Percentiles rank a stretch among this genome's conserved stretches.
These are phyloP conservation scores for Chaetomium strumarium DNA, from an alignment of 2,329 filamentous ascomycete genomes.

Conservation along the genomic window DNA sequence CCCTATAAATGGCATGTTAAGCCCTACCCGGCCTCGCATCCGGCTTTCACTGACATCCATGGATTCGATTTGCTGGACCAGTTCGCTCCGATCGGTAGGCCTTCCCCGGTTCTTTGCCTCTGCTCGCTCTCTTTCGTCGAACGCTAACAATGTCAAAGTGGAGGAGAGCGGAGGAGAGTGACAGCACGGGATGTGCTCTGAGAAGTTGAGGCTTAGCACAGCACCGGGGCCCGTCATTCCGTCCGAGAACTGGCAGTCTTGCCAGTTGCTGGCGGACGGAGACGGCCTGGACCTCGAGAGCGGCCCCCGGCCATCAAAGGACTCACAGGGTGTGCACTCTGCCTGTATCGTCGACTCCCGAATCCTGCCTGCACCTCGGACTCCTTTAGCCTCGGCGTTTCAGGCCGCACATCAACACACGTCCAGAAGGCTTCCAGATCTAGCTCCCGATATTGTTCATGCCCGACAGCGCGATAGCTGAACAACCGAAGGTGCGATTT, in stretches of 20 bases:
- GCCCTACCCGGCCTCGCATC: constrained; percentile 7
- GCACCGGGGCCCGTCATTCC: too few relatives aligned
- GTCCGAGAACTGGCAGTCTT: too few relatives aligned
- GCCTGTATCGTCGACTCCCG: not conserved
- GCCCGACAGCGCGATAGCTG: not conserved
- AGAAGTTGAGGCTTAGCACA: too few relatives aligned
- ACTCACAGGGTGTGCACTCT: not conserved
- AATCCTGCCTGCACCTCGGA: constrained; percentile 9
- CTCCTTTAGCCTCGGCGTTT: constrained; percentile 12
- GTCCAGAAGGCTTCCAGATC: constrained; percentile 20
- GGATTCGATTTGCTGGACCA: constrained; percentile 11
- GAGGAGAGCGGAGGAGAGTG: too few relatives aligned
- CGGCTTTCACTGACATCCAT: not conserved
- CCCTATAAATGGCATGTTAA: constrained; percentile 20
- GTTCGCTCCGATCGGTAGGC: not conserved
- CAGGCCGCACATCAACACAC: constrained; percentile 19
- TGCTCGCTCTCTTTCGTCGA: too few relatives aligned
- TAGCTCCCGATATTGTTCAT: not conserved
- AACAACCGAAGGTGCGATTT: not conserved
- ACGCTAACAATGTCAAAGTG: too few relatives aligned
- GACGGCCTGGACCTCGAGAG: not conserved
- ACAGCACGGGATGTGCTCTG: too few relatives aligned
- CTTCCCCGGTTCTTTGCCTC: too few relatives aligned
- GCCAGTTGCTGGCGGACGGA: too few relatives aligned
- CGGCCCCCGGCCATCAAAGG: not conserved